These are phyloP conservation scores for Aspergillus flavus DNA, from an alignment of 2,329 filamentous ascomycete species.

Conservation along the genomic window DNA sequence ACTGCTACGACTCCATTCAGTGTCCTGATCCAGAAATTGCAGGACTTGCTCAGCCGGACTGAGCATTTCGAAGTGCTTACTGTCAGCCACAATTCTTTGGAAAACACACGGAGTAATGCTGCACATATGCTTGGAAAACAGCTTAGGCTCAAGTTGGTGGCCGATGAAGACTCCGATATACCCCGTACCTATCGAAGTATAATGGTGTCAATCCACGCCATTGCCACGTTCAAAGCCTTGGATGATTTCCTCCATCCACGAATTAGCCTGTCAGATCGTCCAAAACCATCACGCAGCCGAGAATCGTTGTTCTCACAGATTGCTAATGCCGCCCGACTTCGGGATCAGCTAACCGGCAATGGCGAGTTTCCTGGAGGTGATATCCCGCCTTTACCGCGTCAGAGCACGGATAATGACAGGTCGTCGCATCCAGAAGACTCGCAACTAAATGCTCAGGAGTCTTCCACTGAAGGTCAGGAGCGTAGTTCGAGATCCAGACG, in stretches of 20 bases:
- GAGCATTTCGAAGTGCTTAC: slow-evolving; percentile 98
- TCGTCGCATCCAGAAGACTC: slow-evolving; percentile 19
- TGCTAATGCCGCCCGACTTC: slow-evolving; percentile 69
- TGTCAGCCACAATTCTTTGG: slow-evolving; percentile 88
- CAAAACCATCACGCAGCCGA: slow-evolving; percentile 61
- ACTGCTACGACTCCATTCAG: slow-evolving; percentile 82
- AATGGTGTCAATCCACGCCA: slow-evolving; percentile 98
- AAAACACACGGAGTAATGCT: slow-evolving; percentile 86
- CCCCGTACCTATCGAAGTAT: slow-evolving; percentile 87
- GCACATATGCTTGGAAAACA: slow-evolving; percentile 97
- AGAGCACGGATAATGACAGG: slow-evolving; percentile 24
- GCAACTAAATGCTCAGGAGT: slow-evolving; percentile 41
- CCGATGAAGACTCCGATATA: slow-evolving; percentile 85
- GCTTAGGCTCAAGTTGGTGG: slow-evolving; percentile 82
- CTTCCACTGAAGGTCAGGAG: slow-evolving; percentile 41
- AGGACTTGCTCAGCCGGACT: slow-evolving; percentile 92
- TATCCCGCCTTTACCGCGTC: slow-evolving; percentile 26
- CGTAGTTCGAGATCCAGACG: slow-evolving; percentile 56
- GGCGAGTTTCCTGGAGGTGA: slow-evolving; percentile 35
- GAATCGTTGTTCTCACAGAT: slow-evolving; percentile 71
- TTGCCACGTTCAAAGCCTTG: slow-evolving; percentile 94
- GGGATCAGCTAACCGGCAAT: slow-evolving; percentile 49
- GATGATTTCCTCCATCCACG: slow-evolving; percentile 94
- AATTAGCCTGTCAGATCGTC: slow-evolving; percentile 78
- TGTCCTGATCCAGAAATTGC: slow-evolving; percentile 87